phyloP scores from a whole-genome alignment of 148 eudicot species.

The Silene conica region DNA sequence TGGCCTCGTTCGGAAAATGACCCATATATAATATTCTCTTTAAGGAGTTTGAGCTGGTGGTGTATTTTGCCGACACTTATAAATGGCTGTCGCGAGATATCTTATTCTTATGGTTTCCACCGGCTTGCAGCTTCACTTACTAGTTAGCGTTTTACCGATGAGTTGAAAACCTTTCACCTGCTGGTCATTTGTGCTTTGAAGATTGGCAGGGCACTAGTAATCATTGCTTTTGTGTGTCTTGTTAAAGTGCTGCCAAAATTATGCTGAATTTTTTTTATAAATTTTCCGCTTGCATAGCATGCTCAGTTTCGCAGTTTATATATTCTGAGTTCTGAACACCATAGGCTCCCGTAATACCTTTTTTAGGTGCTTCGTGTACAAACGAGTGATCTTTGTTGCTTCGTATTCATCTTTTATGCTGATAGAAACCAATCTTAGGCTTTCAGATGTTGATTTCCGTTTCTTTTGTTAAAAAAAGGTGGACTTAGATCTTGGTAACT shows the following conservation, averaged over 20 bases:
- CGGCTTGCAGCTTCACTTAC: no score
- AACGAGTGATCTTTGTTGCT: neutral
- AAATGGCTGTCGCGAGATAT: neutral
- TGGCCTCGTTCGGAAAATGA: conserved; percentile 7
- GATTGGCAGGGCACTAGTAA: no score
- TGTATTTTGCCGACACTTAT: neutral
- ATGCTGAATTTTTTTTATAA: no score
- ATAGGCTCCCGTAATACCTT: neutral
- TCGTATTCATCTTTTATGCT: neutral
- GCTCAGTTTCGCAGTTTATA: neutral
- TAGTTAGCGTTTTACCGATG: neutral
- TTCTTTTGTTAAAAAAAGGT: conserved; percentile 45
- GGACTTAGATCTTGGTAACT: conserved; percentile 91
- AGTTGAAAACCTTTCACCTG: neutral
- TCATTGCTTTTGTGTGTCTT: conserved; percentile 8
- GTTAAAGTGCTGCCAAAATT: neutral
- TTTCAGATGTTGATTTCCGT: neutral
- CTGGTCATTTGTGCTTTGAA: neutral
- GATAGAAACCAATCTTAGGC: neutral
- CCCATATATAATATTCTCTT: neutral
- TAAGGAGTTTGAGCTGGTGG: neutral
- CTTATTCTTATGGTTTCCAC: neutral
- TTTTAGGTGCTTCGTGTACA: neutral
- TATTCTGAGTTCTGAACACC: neutral
- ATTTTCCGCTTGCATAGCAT: neutral